Evolutionary conservation across 116 monocot genomes (phyloP).

Genomic region (Papilionanthe hybrid): DNA sequence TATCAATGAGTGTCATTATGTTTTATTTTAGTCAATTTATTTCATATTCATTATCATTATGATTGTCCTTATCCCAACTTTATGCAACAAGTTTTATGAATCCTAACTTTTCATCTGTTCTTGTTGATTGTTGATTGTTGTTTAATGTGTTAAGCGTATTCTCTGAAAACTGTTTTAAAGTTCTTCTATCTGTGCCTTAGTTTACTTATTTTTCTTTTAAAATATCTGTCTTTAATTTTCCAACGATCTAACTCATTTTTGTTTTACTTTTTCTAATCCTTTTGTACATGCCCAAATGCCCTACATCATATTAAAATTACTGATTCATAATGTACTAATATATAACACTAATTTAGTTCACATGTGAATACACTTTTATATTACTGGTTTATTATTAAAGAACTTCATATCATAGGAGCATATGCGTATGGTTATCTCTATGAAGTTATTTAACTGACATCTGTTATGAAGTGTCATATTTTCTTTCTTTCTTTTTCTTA

Average conservation of each 20-base stretch:
- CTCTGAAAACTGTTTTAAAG: background rate
- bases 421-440: background rate
- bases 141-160: background rate
- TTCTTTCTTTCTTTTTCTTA: background rate
- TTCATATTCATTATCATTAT: background rate
- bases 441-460: background rate
- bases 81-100: background rate
- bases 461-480: background rate
- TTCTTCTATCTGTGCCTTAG: background rate
- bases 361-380: background rate
- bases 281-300: background rate
- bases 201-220: background rate
- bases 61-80: background rate
- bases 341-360: slow-evolving; percentile 1
- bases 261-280: background rate
- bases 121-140: background rate
- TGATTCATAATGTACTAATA: background rate
- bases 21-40: background rate
- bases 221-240: background rate
- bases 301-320: background rate
- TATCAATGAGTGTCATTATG: background rate
- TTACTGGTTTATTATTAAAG: background rate
- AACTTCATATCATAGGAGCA: background rate
- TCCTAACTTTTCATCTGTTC: background rate
- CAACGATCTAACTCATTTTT: background rate